Conservation (phyloP, 2,329 filamentous ascomycete species). For the Calonectria multiphialidica region DNA sequence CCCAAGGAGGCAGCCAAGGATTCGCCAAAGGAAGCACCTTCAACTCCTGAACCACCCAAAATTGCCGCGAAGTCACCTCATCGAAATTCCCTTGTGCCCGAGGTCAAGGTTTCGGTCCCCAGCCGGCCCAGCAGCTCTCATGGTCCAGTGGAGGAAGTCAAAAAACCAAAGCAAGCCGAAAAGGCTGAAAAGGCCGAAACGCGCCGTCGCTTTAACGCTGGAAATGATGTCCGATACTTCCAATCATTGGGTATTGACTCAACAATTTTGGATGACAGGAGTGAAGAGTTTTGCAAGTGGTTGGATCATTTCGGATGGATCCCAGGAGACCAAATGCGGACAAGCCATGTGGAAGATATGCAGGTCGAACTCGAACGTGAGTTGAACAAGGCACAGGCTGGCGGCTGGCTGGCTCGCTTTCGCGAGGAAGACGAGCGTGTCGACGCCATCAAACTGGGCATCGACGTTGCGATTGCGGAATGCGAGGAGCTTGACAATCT, state of each 20-base stretch:
- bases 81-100: constrained; percentile 59
- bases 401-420: constrained; percentile 88
- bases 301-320: constrained; percentile 92
- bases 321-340: constrained; percentile 78
- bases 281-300: constrained; percentile 84
- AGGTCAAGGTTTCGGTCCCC: constrained; percentile 70
- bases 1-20: constrained; percentile 19
- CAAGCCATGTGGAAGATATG: constrained; percentile 82
- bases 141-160: constrained; percentile 50
- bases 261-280: constrained; percentile 79
- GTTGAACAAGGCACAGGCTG: constrained; percentile 90
- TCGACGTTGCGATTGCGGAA: constrained; percentile 92
- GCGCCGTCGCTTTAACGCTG: constrained; percentile 72
- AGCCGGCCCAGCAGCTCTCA: constrained; percentile 56
- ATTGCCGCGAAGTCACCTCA: constrained; percentile 48
- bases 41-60: constrained; percentile 21
- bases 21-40: background rate
- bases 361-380: constrained; percentile 88
- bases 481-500: constrained; percentile 97
- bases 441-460: constrained; percentile 84
- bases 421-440: constrained; percentile 92
- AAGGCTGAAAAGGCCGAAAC: constrained; percentile 55
- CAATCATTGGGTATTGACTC: constrained; percentile 83
- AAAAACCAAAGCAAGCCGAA: constrained; percentile 41
- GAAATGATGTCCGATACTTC: constrained; percentile 84